Base-by-base conservation (phyloP, 1,139 yeast genomes). In the Blastobotrys buckinghamii region DNA sequence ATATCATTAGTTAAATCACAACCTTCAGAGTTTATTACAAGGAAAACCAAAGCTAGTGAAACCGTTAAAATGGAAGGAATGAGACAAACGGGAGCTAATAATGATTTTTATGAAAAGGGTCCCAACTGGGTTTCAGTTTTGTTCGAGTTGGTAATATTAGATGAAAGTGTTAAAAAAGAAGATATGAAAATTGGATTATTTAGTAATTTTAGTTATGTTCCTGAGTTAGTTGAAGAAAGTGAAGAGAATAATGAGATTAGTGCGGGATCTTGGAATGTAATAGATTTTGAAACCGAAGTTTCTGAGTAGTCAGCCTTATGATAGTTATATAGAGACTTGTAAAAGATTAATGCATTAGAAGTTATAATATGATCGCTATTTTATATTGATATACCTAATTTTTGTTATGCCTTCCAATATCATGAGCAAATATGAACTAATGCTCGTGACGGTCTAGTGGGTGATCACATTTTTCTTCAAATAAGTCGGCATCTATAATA, bases 21-120 rank as follows among this genome's bases (percentile, higher is more conserved):
- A 10, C 69, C 70, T 6, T 51, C 57, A 16, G 53, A 51, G 32
- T 52, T 54, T 6, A 56, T 66, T 2, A 45, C 43, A 10, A 61
- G 69, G 6, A 62, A 63, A 35, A 58, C 66, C 13, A 49, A 50
- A 1, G 57, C 58, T 1, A 56, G 67, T 6, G 51, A 58, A 26
- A 59, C 59, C 36, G 64, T 64, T 7, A 56, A 54, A 43, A 58
- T 64, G 60, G 62, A 63, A 22, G 59, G 60, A 7, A 47, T 50
- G 13, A 52, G 61, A 2, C 53, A 50, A 33, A 39, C 47, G 15
- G 50, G 50, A 30, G 50, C 47, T 2, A 44, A 35, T 17, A 53
- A 49, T 2, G 55, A 54, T 24, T 34, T 57, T 17, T 47, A 50
- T 15, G 57, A 53, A 30, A 44, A 44, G 4, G 67, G 67, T 6